Percentiles rank a stretch among this genome's conserved stretches.
Conservation (phyloP, 306 rosid genomes). For the Dalbergia oliveri region DNA sequence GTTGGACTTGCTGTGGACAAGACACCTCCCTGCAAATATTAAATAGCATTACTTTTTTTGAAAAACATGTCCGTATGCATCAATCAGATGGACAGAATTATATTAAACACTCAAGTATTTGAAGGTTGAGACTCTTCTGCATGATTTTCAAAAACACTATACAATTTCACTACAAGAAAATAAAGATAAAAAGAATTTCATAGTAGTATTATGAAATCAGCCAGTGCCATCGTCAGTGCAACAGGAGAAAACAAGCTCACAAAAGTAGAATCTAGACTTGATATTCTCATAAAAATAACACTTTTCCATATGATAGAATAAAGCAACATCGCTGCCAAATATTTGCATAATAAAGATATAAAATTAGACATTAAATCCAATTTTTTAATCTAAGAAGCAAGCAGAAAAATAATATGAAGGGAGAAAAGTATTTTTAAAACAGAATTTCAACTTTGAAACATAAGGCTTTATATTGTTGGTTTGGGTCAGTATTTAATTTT, state of each 20-base stretch:
- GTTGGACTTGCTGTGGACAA: slow-evolving; percentile 78
- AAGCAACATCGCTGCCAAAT: not conserved
- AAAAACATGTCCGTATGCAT: not conserved
- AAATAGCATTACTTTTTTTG: slow-evolving; percentile 34
- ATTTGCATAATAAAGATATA: not conserved
- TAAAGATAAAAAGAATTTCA: not conserved
- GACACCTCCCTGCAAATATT: slow-evolving; percentile 79
- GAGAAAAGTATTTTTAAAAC: not conserved
- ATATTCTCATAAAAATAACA: too few species aligned
- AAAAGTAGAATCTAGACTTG: not conserved
- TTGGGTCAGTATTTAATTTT: slow-evolving; percentile 20
- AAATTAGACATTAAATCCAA: slow-evolving; percentile 8
- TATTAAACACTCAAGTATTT: not conserved
- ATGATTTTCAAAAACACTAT: slow-evolving; percentile 16
- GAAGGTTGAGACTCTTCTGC: not conserved
- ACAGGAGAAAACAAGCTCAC: not conserved
- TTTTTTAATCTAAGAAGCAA: not conserved
- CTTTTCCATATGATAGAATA: not conserved
- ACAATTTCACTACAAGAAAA: slow-evolving; percentile 2
- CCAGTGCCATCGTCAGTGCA: slow-evolving; percentile 18
- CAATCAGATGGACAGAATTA: slow-evolving; percentile 6
- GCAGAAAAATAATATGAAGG: not conserved
- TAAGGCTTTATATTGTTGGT: not conserved
- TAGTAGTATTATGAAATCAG: not conserved
- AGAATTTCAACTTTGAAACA: slow-evolving; percentile 25